phyloP scores from a whole-genome alignment of 257 asterid species.

The Misopates orontium region DNA sequence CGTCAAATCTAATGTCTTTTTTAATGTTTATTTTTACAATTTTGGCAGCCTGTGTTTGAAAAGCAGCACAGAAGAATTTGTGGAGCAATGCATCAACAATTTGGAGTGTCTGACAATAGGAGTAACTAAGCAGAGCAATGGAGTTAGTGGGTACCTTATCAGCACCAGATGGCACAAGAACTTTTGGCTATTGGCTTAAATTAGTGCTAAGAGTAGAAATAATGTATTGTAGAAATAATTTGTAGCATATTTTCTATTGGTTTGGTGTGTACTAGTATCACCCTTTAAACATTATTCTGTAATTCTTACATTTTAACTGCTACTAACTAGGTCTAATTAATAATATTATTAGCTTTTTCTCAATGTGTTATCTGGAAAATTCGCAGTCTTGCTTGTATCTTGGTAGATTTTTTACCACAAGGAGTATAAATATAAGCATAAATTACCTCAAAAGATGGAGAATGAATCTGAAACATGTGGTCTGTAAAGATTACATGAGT shows the following conservation, averaged over 20 bases:
- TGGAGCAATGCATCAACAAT: slow-evolving; percentile 57
- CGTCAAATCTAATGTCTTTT: no score
- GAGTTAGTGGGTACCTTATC: slow-evolving; percentile 62
- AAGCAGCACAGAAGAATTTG: slow-evolving; percentile 46
- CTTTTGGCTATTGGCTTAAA: slow-evolving; percentile 59
- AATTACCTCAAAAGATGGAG: background rate
- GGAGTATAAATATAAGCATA: background rate
- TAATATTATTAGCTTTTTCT: no score
- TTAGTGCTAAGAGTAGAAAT: background rate
- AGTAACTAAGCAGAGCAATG: slow-evolving; percentile 54
- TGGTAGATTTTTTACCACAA: background rate
- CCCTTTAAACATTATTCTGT: slow-evolving; percentile 6
- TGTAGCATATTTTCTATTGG: slow-evolving; percentile 31
- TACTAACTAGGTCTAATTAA: background rate
- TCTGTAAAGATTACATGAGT: background rate
- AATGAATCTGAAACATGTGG: background rate
- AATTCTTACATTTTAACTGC: slow-evolving; percentile 12
- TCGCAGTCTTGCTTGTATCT: background rate
- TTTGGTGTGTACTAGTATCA: background rate
- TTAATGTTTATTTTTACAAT: no score
- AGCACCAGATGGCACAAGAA: slow-evolving; percentile 67
- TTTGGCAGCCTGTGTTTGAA: slow-evolving; percentile 54
- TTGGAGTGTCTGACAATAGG: slow-evolving; percentile 61
- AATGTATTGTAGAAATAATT: slow-evolving; percentile 15
- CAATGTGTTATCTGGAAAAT: no score